Evolutionary conservation across 2,329 filamentous ascomycete species (phyloP), one percentile per base, ranked within the genome.

Genomic region (Fusarium mangiferae): DNA sequence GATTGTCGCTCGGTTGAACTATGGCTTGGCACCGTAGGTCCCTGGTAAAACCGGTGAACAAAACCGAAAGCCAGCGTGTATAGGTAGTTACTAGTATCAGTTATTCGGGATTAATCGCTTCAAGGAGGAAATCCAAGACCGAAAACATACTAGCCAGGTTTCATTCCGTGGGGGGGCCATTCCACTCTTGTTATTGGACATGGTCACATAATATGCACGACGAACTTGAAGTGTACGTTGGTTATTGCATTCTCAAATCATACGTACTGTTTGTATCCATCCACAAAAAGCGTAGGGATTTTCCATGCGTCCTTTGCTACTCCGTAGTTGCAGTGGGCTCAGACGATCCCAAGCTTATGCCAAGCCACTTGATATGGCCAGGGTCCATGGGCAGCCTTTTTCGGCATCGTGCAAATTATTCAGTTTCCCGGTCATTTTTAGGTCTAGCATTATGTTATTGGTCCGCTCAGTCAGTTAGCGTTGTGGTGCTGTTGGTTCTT

Each of bases 21-120:
- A 36, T 42, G 44, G 30, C 54, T 61, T 51, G 55, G 44, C 44
- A 61, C 30, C 15, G 35, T 39, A 39, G 22, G 35, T 36, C 58
- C 65, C 41, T 52, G 24, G 45, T 30, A 59, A 67, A 67, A 45
- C 36, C n/a, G 48, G 59, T 68, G 41, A 33, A 28, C 28, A 28
- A 28, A 28, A 68, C 30, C 41, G n/a, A 67, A 52, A 24, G 18
- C 18, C 35, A 62, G 38, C n/a, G 10, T 17, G 18, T 28, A 28
- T 12, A 28, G 28, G 14, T 24, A 22, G 13, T 28, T 48, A 22
- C 26, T 48, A 35, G 24, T 44, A 62, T 49, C 55, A 58, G 45
- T 39, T 52, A 57, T 51, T 70, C 66, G 67, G 67, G 17, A 65
- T 65, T 54, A 70, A 70, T 49, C 67, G 66, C 66, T 70, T 70